Evolutionary conservation across 2,329 filamentous ascomycete species (phyloP).

Genomic region (Fonsecaea erecta): DNA sequence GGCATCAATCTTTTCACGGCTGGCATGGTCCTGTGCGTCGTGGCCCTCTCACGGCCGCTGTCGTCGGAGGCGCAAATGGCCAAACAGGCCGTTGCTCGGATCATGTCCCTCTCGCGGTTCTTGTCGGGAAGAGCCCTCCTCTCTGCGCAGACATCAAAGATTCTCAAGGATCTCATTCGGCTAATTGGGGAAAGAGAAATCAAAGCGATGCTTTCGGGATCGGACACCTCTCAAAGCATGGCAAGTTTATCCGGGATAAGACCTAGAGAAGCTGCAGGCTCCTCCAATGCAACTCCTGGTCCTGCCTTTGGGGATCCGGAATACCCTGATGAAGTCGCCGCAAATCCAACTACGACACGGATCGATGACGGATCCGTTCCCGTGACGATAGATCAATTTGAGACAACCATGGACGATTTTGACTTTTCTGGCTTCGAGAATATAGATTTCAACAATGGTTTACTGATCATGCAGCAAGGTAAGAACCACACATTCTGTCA

Average conservation of each 20-base stretch:
- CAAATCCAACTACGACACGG: background rate
- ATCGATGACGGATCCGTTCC: background rate
- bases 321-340: background rate
- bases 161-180: constrained; percentile 30
- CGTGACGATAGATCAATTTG: background rate
- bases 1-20: constrained; percentile 54
- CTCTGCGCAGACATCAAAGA: constrained; percentile 43
- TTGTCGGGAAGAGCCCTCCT: constrained; percentile 43
- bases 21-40: constrained; percentile 50
- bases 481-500: background rate
- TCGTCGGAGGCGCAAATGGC: constrained; percentile 50
- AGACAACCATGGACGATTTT: constrained; percentile 8
- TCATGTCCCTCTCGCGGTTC: constrained; percentile 48
- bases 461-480: constrained; percentile 28
- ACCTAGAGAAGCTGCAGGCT: background rate
- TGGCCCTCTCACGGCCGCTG: constrained; percentile 50
- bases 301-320: background rate
- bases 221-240: constrained; percentile 11
- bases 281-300: background rate
- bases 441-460: constrained; percentile 29
- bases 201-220: constrained; percentile 31
- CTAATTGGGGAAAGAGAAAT: constrained; percentile 33
- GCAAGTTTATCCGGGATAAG: background rate
- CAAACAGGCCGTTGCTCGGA: constrained; percentile 51
- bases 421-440: constrained; percentile 30